Evolutionary conservation across 2,329 filamentous ascomycete genomes (phyloP), one percentile per base, ranked within the genome.

Genomic region (Cladophialophora chaetospira): DNA sequence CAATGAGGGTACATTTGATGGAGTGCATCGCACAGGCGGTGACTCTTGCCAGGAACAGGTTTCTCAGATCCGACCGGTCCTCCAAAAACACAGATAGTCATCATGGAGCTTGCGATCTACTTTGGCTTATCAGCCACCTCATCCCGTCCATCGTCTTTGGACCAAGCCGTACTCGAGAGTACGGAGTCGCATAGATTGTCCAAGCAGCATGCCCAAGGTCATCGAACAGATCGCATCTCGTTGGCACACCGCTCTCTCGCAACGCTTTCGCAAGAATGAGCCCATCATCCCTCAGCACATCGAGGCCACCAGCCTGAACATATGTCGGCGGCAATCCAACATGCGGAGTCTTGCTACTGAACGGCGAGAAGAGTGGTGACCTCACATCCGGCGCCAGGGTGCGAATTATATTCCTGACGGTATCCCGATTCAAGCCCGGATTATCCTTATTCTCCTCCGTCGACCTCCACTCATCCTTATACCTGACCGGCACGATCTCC

Each of bases 311-410:
- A 5, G 53, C 33, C 15, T 57, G 54, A 3, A 57, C 21, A 28
- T 52, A 57, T n/a, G 44, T 49, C 25, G 42, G 42, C 6, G 52
- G 52, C 13, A 47, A 65, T 0, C 77, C 78, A 0, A 77, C 79
- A 4, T 80, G 59, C 3, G 72, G 70, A 0, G 43, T 55, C 31
- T n/a, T 21, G 25, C 43, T 38, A 15, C 40, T 47, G 15, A 55
- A 47, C 6, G 52, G 52, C 13, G 28, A 47, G 5, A 36, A 48
- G 1, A 55, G 10, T 4, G 42, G 43, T 11, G 52, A 55, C 8
- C 35, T 48, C 13, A 43, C n/a, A 28, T 55, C 52, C 31, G 43
- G 31, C 17, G 1, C 31, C 2, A 47, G 29, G 6, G 52, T 48
- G 28, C 23, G 31, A 15, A 40, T 42, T 13, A 49, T 49, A 19